Base-by-base conservation (phyloP, 148 eudicot genomes). In the Camellia sinensis region DNA sequence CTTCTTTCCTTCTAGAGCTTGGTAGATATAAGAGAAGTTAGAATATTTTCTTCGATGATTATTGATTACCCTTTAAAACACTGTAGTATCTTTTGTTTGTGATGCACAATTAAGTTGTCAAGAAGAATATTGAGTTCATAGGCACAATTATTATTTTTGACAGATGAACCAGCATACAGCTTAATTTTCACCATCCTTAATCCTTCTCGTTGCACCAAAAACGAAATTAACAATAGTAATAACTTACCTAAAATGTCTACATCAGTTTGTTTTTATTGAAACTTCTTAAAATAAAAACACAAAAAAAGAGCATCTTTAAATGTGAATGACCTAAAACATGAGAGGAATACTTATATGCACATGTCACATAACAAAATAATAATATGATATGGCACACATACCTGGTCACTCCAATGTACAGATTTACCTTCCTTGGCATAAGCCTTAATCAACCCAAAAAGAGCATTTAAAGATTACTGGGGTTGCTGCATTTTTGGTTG, bases 321-420 rank as follows among this genome's bases (percentile, higher is more conserved):
- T 29, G 45, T 17, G 10, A 22, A 37, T 13, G 15, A 52, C 48
- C 8, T 22, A 66, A 1, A 37, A 65, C 12, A 50, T 9, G 22
- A 5, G 18, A 46, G 64, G 8, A 66, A 50, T 41, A 53, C 10
- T 46, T n/a, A 21, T 5, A 8, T 29, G 61, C 50, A 53, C 41
- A 53, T 67, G 73, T 70, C 48, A 43, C 40, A 18, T 77, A 56
- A 73, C 8, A 63, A 67, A 78, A 13, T 29, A 40, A 17, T 40
- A 18, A 43, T 4, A 29, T 44, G 45, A 56, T 50, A 77, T 77
- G 7, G 4, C 79, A 41, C 4, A 11, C 87, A 79, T 88, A 97
- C 99, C 98, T 97, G 86, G 89, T 97, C 99, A 74, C 92, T 92
- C 99, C 99, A 97, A 75, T 87, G 90, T 62, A 97, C 99, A 83